Percentiles rank a stretch among this genome's conserved stretches.
phyloP scores from a whole-genome alignment of 169 alveolate species.

The Plasmodium blacklocki region DNA sequence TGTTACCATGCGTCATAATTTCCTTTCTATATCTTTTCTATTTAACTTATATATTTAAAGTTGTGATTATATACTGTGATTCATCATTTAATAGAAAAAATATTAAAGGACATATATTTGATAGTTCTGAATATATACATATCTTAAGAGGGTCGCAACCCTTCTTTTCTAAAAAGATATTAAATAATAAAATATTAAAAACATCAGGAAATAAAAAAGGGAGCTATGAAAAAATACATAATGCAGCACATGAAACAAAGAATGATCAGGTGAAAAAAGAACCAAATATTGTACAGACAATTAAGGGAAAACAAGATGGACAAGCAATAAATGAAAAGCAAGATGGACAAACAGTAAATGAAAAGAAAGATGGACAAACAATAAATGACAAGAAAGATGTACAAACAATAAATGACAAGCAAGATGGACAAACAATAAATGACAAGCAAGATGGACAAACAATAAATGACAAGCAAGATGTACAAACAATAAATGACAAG shows the following conservation, averaged over 20 bases:
- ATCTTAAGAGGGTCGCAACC: neutral
- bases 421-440: neutral
- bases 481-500: neutral
- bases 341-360: neutral
- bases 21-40: conserved; percentile 11
- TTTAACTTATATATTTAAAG: conserved; percentile 11
- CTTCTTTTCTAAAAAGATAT: neutral
- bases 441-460: neutral
- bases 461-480: neutral
- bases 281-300: neutral
- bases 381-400: neutral
- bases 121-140: neutral
- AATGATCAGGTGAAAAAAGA: neutral
- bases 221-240: neutral
- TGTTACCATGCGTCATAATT: conserved; percentile 28
- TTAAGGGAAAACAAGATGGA: neutral
- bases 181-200: neutral
- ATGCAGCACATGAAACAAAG: neutral
- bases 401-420: neutral
- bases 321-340: neutral
- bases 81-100: conserved; percentile 2
- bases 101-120: neutral
- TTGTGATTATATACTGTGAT: conserved; percentile 17
- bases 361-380: neutral
- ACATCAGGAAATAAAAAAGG: too few species aligned